Base-by-base conservation (phyloP, 257 asterid genomes). In the Ballota nigra region DNA sequence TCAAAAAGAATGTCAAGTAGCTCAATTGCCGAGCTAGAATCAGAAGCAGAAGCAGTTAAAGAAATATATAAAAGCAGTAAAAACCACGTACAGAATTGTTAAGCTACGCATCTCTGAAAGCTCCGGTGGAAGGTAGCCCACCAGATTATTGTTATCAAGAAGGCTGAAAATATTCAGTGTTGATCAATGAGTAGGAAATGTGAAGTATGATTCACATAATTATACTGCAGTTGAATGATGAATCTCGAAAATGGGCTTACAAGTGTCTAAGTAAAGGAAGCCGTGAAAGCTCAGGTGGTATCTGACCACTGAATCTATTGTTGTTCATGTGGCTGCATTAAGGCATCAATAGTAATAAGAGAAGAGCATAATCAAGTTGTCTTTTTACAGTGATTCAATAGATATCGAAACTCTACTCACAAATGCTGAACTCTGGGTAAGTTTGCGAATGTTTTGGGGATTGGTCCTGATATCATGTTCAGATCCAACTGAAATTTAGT, bases 111-210 rank as follows among this genome's bases (percentile, higher is more conserved):
- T 75, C 61, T 41, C 60, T 15, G 87, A 47, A 31, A 78, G 66
- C 75, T 80, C 78, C 0, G 87, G 82, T 3, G 89, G 89, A 79
- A 92, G 96, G 77, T 73, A 78, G 23, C 98, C 98, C 5, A 92
- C 74, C 47, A 92, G 75, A 59, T 84, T 55, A 77, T 92, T 92
- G 75, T 84, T 92, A 64, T 84, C 88, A 51, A 81, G 81, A 64
- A 83, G 88, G 72, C 88, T 83, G 84, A 57, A 49, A 76, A 59
- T 45, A 62, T 41, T 47, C 68, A 36, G 63, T 53, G 38, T 41
- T 19, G 61, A 62, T 12, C 3, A 9, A 15, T 60, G 26, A 20
- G 68, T 58, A 29, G 72, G 41, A 61, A 22, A 33, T 22, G 20
- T 29, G 8, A 51, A 34, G 13, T 29, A 49, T n/a, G 52, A 26